Evolutionary conservation across 108 stramenopile species (phyloP).

Genomic region (Skeletonema potamos): DNA sequence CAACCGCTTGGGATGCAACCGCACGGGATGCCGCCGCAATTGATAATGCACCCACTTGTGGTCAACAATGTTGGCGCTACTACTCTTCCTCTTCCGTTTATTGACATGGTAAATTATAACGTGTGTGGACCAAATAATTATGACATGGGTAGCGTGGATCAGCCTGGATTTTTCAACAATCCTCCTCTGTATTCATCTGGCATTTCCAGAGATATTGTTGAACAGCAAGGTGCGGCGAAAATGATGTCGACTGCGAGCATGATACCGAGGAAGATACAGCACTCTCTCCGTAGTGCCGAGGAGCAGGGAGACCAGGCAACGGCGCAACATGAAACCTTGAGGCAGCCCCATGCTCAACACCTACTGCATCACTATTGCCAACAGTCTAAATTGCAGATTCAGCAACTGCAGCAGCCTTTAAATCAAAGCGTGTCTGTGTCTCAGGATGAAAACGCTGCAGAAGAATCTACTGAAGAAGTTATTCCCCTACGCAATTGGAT

Average conservation of each 20-base stretch:
- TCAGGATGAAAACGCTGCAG: background rate
- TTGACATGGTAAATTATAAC: background rate
- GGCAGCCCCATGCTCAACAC: background rate
- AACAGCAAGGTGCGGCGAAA: background rate
- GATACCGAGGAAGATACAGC: background rate
- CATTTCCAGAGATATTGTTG: background rate
- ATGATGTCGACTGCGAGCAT: conserved; percentile 1
- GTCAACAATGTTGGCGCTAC: background rate
- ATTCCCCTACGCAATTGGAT: conserved; percentile 5
- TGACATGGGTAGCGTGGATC: background rate
- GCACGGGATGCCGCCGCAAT: background rate
- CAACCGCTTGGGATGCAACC: background rate
- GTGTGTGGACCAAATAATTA: too few relatives aligned
- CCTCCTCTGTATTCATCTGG: background rate
- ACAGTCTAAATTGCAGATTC: background rate
- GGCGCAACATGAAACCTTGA: background rate
- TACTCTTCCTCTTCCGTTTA: background rate
- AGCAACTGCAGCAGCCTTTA: background rate
- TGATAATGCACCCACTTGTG: background rate
- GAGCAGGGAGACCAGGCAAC: background rate
- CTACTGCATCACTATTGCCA: background rate
- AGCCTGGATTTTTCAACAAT: background rate
- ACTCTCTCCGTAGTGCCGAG: background rate
- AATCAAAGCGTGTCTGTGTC: background rate
- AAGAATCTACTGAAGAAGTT: background rate